Evolutionary conservation across 148 eudicot genomes (phyloP).

Genomic region (Vaccinium vitisidaea): DNA sequence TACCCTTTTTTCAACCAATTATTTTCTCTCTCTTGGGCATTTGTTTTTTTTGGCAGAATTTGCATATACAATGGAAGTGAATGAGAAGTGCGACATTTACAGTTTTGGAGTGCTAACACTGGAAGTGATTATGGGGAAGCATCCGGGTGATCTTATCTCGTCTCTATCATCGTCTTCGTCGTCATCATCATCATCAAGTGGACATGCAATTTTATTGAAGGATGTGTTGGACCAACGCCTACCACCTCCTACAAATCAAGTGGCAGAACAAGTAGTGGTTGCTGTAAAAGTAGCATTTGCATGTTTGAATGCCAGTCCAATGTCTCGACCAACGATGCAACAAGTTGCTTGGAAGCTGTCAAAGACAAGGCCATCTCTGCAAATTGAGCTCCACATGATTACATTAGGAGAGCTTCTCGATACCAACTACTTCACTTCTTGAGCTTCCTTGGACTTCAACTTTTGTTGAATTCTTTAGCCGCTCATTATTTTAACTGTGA

Average conservation of each 20-base stretch:
- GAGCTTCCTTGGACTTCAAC: background rate
- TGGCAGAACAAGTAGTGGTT: background rate
- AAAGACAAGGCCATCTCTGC: background rate
- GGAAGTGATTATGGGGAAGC: background rate
- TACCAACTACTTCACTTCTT: background rate
- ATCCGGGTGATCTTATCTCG: no score
- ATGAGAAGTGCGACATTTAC: background rate
- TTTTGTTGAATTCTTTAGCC: no score
- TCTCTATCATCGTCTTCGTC: no score
- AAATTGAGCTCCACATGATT: background rate
- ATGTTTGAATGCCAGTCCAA: no score
- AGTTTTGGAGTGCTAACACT: background rate
- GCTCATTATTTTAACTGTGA: no score
- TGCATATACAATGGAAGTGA: background rate
- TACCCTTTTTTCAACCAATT: no score
- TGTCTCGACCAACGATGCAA: no score
- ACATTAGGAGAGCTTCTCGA: background rate
- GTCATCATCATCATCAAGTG: background rate
- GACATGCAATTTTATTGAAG: background rate
- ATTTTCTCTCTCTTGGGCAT: no score
- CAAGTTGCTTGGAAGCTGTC: no score
- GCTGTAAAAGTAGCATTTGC: background rate
- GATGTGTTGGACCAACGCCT: constrained; percentile 9
- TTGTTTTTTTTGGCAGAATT: background rate
- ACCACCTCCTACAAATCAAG: background rate